Percentiles rank a stretch among this genome's conserved stretches.
These are phyloP conservation scores for Amanita polypyramis DNA, from an alignment of 768 basidiomycete genomes.

Conservation along the genomic window DNA sequence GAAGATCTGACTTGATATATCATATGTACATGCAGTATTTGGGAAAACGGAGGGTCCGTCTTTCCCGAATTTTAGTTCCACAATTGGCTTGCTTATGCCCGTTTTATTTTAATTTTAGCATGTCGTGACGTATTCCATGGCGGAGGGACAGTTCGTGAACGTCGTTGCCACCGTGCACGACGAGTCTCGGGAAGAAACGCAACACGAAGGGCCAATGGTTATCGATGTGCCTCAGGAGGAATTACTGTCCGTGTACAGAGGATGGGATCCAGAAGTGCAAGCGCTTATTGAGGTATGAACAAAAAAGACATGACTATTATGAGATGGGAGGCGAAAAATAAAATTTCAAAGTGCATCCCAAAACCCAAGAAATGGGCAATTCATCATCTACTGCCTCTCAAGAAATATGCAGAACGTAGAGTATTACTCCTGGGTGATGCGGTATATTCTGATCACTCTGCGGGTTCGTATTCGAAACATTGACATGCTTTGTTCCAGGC, in stretches of 20 bases:
- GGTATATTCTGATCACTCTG: slow-evolving; percentile 7
- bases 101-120: slow-evolving; percentile 22
- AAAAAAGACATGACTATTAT: background rate
- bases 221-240: background rate
- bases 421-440: slow-evolving; percentile 16
- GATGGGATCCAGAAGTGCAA: slow-evolving; percentile 5
- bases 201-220: background rate
- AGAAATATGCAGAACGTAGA: slow-evolving; percentile 10
- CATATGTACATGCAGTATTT: slow-evolving; percentile 16
- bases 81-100: background rate
- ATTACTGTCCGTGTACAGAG: background rate
- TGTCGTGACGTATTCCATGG: slow-evolving; percentile 40
- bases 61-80: background rate
- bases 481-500: slow-evolving; percentile 23
- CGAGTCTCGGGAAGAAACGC: background rate
- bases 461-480: background rate
- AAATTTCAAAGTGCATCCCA: slow-evolving; percentile 11
- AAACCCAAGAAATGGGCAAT: slow-evolving; percentile 14
- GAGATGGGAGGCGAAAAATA: background rate
- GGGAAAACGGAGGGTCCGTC: slow-evolving; percentile 18
- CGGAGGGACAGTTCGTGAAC: slow-evolving; percentile 38
- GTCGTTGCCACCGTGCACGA: slow-evolving; percentile 27
- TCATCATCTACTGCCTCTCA: slow-evolving; percentile 13
- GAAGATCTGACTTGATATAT: too few relatives aligned
- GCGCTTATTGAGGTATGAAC: slow-evolving; percentile 13